These are phyloP conservation scores for Rhododendron ovatum DNA, from an alignment of 148 eudicot genomes.

Conservation along the genomic window DNA sequence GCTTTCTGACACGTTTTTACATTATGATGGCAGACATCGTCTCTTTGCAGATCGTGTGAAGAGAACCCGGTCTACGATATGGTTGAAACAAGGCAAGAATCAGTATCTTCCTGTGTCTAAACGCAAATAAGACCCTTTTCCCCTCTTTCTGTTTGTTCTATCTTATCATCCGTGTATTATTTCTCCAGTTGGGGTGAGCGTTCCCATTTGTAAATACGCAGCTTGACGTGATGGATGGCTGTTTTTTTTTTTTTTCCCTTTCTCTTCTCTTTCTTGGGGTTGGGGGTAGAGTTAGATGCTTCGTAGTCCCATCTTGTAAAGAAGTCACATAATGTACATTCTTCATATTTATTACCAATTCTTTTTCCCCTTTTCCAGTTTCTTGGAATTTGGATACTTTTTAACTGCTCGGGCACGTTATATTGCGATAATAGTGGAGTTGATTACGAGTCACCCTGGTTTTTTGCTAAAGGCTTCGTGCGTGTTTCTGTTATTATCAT, in stretches of 20 bases:
- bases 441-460: too few relatives aligned
- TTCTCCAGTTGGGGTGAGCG: neutral
- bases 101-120: conserved; percentile 6
- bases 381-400: neutral
- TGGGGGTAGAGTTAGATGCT: neutral
- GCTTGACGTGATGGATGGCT: neutral
- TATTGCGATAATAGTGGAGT: neutral
- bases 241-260: too few relatives aligned
- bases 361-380: neutral
- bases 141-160: neutral
- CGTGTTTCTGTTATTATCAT: too few relatives aligned
- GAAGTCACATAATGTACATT: neutral
- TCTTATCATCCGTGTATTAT: neutral
- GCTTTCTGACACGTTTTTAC: neutral
- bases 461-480: too few relatives aligned
- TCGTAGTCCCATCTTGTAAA: conserved; percentile 2
- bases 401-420: neutral
- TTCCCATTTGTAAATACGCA: neutral
- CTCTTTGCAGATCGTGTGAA: conserved; percentile 18
- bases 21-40: conserved; percentile 14
- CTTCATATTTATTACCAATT: neutral
- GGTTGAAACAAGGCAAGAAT: conserved; percentile 12
- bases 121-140: conserved; percentile 2
- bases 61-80: conserved; percentile 14
- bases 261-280: neutral